Base-by-base conservation (phyloP, 257 asterid genomes). In the Solanum piurae region DNA sequence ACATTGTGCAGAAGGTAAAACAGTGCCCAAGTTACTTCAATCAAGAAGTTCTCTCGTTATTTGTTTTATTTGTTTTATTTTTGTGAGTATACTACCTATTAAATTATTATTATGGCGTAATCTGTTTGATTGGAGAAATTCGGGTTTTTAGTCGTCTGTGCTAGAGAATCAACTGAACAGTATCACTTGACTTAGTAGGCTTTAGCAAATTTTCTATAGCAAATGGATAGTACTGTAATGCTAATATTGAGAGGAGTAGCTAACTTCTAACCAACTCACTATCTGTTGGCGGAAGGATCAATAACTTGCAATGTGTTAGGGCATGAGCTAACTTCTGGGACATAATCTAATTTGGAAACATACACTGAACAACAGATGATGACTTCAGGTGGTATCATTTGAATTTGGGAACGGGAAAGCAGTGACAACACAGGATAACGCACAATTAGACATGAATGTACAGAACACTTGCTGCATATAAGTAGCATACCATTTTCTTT, bases 1-100 rank as follows among this genome's bases (percentile, higher is more conserved):
- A 66, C 66, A 85, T 62, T 83, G 91, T 88, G 86, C 92, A 91
- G 86, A 91, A 89, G 92, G 93, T 91, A 75, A 85, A 49, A 49
- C 38, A 44, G 0, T 49, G 25, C 0, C 12, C 27, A 44, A 8
- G 36, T 46, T 46, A 46, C 85, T 80, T 49, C 68, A 46, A 80
- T 80, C 64, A 46, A 46, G 68, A 80, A 49, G 62, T 23, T 46
- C 40, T 79, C 23, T 79, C 40, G 11, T 79, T 44, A 46, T 79
- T 79, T 18, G 23, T 42, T 44, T 46, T 25, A 77, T 42, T 42
- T 75, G 20, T 42, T 44, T 49, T 27, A 80, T 46, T 44, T 77
- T 79, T 79, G 40, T 1, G 66, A 31, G 40, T 79, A 46, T 44
- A 37, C 4, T 77, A 77, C 62, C 84, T 40, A 77, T 25, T 25